Percentiles rank a stretch among this genome's conserved stretches.
Conservation (phyloP, 2,329 filamentous ascomycete genomes). For the Pestalotiopsis sp. region DNA sequence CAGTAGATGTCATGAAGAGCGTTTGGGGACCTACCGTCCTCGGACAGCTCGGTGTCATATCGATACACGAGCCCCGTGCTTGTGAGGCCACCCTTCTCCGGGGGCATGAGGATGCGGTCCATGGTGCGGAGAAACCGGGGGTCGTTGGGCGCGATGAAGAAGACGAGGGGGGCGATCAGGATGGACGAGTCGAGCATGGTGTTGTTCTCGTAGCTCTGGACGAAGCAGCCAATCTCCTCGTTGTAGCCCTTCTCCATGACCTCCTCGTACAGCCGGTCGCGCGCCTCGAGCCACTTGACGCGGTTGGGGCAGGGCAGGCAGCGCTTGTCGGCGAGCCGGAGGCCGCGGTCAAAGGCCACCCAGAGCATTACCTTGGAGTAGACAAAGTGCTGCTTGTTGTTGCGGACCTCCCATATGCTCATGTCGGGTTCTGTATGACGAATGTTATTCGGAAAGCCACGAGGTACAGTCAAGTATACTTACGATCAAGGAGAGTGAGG, state of each 20-base stretch:
- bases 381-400: constrained; percentile 74
- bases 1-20: background rate
- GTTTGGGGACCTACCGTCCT: constrained; percentile 61
- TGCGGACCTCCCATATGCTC: constrained; percentile 83
- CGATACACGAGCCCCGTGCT: constrained; percentile 76
- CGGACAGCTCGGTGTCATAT: constrained; percentile 69
- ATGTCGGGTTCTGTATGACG: constrained; percentile 64
- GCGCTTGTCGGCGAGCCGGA: constrained; percentile 75
- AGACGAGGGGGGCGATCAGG: constrained; percentile 76
- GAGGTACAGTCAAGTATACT: constrained; percentile 17
- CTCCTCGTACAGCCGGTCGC: constrained; percentile 73
- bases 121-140: constrained; percentile 74
- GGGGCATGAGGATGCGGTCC: constrained; percentile 70
- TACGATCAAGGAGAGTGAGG: constrained; percentile 64
- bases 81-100: constrained; percentile 75
- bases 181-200: constrained; percentile 75
- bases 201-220: constrained; percentile 75
- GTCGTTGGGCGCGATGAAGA: constrained; percentile 79
- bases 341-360: constrained; percentile 77
- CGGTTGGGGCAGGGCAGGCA: constrained; percentile 76
- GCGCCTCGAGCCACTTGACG: constrained; percentile 63
- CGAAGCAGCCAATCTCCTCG: constrained; percentile 67
- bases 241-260: constrained; percentile 81
- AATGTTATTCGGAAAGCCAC: background rate
- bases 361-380: constrained; percentile 86